Evolutionary conservation across 345 rosid species (phyloP).

Genomic region (Populus euphratica): DNA sequence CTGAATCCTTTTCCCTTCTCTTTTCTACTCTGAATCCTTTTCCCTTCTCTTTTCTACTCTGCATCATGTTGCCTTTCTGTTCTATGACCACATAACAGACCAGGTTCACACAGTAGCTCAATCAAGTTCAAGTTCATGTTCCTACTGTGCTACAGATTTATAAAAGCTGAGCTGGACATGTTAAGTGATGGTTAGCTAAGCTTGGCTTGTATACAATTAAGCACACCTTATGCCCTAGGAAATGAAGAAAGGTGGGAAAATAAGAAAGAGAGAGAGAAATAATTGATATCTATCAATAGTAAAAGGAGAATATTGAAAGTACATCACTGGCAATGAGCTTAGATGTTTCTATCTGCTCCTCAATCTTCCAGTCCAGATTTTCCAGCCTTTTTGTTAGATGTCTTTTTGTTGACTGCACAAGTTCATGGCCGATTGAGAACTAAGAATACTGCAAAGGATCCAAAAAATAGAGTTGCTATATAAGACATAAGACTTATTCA

Average conservation of each 20-base stretch:
- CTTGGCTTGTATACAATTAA: not conserved
- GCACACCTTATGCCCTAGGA: not conserved
- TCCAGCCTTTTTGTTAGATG: slow-evolving; percentile 75
- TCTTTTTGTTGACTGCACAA: slow-evolving; percentile 70
- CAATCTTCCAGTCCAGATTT: slow-evolving; percentile 79
- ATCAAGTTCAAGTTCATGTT: not conserved
- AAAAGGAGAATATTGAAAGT: slow-evolving; percentile 14
- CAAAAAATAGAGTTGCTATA: not conserved
- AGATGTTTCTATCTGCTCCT: slow-evolving; percentile 70
- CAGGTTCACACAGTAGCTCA: not conserved
- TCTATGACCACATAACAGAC: not conserved
- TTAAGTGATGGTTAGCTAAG: not conserved
- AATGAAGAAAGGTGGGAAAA: not conserved
- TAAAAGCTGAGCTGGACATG: not conserved
- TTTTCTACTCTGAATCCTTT: too few species aligned
- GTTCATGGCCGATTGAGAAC: slow-evolving; percentile 1
- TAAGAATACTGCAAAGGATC: slow-evolving; percentile 10
- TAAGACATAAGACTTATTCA: not conserved
- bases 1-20: too few species aligned
- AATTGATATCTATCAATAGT: not conserved
- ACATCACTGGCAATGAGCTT: slow-evolving; percentile 62
- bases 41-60: not conserved
- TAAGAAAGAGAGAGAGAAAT: not conserved
- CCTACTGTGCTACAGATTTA: not conserved
- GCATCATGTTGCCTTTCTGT: not conserved